Conservation (phyloP, 345 rosid genomes). For the Moricandia arvensis region DNA sequence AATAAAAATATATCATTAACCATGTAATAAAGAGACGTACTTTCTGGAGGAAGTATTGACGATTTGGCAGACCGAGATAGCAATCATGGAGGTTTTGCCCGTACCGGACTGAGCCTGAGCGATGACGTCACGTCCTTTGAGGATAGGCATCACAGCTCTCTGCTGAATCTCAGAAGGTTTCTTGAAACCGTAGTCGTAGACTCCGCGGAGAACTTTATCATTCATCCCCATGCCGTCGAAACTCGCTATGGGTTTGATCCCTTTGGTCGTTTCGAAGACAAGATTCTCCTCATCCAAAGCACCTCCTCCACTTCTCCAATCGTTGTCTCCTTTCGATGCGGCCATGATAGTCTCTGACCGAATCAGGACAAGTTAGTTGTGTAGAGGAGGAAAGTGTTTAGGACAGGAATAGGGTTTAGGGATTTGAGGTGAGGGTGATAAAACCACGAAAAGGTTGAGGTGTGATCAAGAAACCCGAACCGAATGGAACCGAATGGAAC, state of each 20-base stretch:
- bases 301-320: slow-evolving; percentile 17
- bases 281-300: slow-evolving; percentile 55
- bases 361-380: not conserved
- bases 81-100: slow-evolving; percentile 96
- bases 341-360: not conserved
- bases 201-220: slow-evolving; percentile 76
- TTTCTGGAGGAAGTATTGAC: slow-evolving; percentile 65
- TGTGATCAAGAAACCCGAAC: no score
- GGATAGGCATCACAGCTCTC: slow-evolving; percentile 85
- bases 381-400: not conserved
- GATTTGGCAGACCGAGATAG: slow-evolving; percentile 82
- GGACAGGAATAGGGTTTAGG: no score
- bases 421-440: no score
- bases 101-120: slow-evolving; percentile 99
- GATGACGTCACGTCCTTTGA: slow-evolving; percentile 85
- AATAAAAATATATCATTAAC: not conserved
- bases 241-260: slow-evolving; percentile 68
- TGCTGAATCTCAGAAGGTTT: slow-evolving; percentile 96
- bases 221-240: slow-evolving; percentile 83
- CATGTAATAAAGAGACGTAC: slow-evolving; percentile 36
- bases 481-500: no score
- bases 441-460: no score
- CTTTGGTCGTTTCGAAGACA: slow-evolving; percentile 84
- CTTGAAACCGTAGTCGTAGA: slow-evolving; percentile 85
- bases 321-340: slow-evolving; percentile 5